Base-by-base conservation (phyloP, 306 rosid genomes). In the Argentina anserina region DNA sequence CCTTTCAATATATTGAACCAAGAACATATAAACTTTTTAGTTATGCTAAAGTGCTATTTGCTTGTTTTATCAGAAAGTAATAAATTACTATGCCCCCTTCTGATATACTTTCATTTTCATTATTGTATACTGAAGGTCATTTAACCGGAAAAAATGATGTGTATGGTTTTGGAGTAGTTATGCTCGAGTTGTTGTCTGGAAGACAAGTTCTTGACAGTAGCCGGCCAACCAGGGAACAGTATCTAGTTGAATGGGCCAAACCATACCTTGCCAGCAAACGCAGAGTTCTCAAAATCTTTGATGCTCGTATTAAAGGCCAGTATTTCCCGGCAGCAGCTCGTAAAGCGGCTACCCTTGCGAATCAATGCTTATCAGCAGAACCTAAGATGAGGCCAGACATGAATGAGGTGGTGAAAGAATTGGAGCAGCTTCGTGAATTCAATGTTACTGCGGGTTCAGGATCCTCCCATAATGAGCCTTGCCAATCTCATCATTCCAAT, bases 161-260 rank as follows among this genome's bases (percentile, higher is more conserved):
- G 17, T 58, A 58, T 58, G n/a, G 64, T 58, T 58, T 58, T 28
- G 64, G 64, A 28, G 64, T 28, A 13, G n/a, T 58, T 28, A 28
- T 58, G 64, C 64, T 58, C 1, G 64, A 58, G 28, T 1, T 58
- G 10, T 28, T 58, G n/a, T 26, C 37, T 0, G 64, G 64, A 28
- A 58, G 31, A 58, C n/a, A 1, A 13, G 64, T 58, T 28, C 36
- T 58, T 2, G 64, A 58, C n/a, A 14, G 7, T 6, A 58, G 64
- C 36, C 37, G n/a, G 37, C 37, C 37, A 26, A 58, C 11, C 4
- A 14, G n/a, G 36, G 10, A 58, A 58, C 64, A 13, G 0, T 7
- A 58, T 58, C 37, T 58, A 58, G 64, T 58, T 13, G 64, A 58
- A 28, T 58, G 64, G 64, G 10, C 64, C 36, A 58, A 14, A 58